A percentile compares a stretch with the other conserved stretches of the same genome.
These are phyloP conservation scores for Paraleonurus japonicus DNA, from an alignment of 257 asterid species.

Conservation along the genomic window DNA sequence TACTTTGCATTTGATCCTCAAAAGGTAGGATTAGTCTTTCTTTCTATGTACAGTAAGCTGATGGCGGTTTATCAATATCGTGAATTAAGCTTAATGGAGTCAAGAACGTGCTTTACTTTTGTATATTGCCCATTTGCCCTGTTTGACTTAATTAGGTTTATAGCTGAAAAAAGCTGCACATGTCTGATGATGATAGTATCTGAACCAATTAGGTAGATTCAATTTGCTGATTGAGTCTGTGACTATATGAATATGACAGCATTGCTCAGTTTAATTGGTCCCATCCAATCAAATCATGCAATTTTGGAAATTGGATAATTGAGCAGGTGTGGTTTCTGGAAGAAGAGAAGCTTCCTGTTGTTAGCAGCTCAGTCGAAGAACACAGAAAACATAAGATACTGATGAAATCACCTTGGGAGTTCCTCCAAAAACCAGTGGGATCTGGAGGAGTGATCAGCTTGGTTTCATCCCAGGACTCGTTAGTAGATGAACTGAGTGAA, in stretches of 20 bases:
- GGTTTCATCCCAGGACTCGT: conserved; percentile 59
- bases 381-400: conserved; percentile 61
- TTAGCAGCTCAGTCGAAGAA: conserved; percentile 47
- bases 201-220: not conserved
- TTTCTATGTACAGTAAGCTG: not conserved
- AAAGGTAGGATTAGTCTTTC: conserved; percentile 56
- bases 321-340: conserved; percentile 82
- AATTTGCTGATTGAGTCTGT: not conserved
- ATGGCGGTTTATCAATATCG: not conserved
- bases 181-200: not conserved
- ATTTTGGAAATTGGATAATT: not conserved
- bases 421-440: conserved; percentile 76
- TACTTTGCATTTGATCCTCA: conserved; percentile 70
- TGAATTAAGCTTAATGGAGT: not conserved
- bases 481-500: conserved; percentile 54
- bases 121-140: not conserved
- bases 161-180: conserved; percentile 5
- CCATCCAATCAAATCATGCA: not conserved
- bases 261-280: not conserved
- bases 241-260: not conserved
- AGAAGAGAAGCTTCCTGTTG: conserved; percentile 89
- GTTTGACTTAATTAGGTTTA: not conserved
- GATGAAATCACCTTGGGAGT: conserved; percentile 95
- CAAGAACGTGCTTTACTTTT: not conserved
- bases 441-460: conserved; percentile 71